Conservation (phyloP, 169 alveolate species). For the Eimeria praecox region DNA sequence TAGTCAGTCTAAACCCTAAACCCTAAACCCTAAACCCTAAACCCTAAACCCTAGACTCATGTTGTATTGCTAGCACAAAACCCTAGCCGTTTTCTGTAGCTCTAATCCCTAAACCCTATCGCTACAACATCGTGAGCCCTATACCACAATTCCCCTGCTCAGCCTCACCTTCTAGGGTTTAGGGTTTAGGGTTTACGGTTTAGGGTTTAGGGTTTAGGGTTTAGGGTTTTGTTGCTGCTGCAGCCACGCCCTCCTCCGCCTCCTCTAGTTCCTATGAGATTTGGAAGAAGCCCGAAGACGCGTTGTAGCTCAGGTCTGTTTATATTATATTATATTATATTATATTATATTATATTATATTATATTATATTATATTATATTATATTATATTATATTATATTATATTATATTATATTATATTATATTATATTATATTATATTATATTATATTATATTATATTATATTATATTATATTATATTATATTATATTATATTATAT, state of each 20-base stretch:
- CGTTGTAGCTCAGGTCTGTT: neutral
- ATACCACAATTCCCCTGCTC: neutral
- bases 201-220: constrained; percentile 35
- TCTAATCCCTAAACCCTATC: too few species aligned
- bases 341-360: neutral
- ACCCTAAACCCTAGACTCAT: neutral
- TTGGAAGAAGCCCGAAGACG: neutral
- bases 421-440: neutral
- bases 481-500: neutral
- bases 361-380: neutral
- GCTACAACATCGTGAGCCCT: neutral
- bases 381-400: neutral
- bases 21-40: neutral
- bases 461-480: neutral
- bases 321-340: neutral
- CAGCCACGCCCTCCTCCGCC: constrained; percentile 46
- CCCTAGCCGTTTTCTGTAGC: neutral
- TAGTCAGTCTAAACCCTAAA: neutral
- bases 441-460: neutral
- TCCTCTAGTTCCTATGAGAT: constrained; percentile 25
- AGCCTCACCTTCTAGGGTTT: too few species aligned
- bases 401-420: neutral
- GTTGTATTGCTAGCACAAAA: neutral
- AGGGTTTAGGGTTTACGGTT: neutral
- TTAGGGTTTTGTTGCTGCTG: neutral